Evolutionary conservation across 2,329 filamentous ascomycete genomes (phyloP).

Genomic region (Sphaerulina musiva): DNA sequence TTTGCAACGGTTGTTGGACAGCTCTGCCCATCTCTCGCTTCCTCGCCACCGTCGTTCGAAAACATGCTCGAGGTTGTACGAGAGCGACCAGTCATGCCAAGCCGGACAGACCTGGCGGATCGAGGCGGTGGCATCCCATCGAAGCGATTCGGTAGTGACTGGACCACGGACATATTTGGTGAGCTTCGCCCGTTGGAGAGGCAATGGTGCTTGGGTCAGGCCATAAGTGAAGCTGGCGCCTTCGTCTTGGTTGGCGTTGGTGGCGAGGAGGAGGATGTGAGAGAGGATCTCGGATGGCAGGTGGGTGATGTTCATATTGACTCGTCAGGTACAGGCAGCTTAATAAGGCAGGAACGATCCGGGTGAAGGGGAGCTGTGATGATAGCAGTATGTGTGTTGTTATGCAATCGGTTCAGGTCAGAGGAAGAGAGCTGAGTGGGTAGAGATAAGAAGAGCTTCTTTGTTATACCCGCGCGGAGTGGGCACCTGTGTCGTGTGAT

Average conservation of each 20-base stretch:
- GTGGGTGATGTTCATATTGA: slow-evolving; percentile 37
- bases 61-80: slow-evolving; percentile 46
- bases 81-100: slow-evolving; percentile 51
- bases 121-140: slow-evolving; percentile 46
- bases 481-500: slow-evolving; percentile 2
- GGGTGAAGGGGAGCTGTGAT: slow-evolving; percentile 4
- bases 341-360: slow-evolving; percentile 6
- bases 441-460: slow-evolving; percentile 19
- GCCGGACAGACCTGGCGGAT: slow-evolving; percentile 45
- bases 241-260: slow-evolving; percentile 43
- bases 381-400: slow-evolving; percentile 4
- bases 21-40: slow-evolving; percentile 47
- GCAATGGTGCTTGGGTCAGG: slow-evolving; percentile 45
- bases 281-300: slow-evolving; percentile 49
- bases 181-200: slow-evolving; percentile 39
- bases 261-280: slow-evolving; percentile 46
- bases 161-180: slow-evolving; percentile 48
- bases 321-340: not conserved
- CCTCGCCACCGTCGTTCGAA: slow-evolving; percentile 50
- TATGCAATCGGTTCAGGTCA: slow-evolving; percentile 14
- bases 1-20: slow-evolving; percentile 37
- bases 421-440: slow-evolving; percentile 16
- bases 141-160: slow-evolving; percentile 45
- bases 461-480: slow-evolving; percentile 3
- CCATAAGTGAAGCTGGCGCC: slow-evolving; percentile 49